These are phyloP conservation scores for Pyronema domesticum DNA, from an alignment of 495 filamentous ascomycete genomes.

Conservation along the genomic window DNA sequence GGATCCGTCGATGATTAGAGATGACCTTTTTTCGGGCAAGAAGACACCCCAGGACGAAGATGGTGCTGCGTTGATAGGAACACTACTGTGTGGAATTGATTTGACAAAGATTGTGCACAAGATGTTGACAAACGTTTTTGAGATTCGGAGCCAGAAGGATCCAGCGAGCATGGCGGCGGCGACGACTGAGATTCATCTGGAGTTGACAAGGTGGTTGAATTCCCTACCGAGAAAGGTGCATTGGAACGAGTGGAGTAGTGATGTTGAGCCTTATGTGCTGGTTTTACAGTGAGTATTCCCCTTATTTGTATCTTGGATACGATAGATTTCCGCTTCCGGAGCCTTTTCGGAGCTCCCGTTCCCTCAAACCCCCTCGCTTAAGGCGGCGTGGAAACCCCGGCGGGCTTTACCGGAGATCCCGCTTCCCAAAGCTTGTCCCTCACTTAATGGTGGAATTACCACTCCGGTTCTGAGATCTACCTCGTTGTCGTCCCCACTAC, in stretches of 20 bases:
- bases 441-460: too few relatives aligned
- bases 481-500: too few relatives aligned
- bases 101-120: conserved; percentile 25
- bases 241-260: conserved; percentile 25
- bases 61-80: conserved; percentile 18
- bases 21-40: not conserved
- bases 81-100: conserved; percentile 22
- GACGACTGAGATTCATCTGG: conserved; percentile 22
- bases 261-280: conserved; percentile 21
- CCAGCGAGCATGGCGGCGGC: conserved; percentile 18
- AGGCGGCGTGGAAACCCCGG: too few relatives aligned
- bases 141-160: conserved; percentile 22
- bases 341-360: not conserved
- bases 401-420: too few relatives aligned
- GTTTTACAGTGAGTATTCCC: conserved; percentile 23
- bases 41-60: conserved; percentile 23
- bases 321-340: not conserved
- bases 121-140: conserved; percentile 27
- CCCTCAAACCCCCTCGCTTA: too few relatives aligned
- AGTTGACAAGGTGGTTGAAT: conserved; percentile 23
- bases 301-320: not conserved
- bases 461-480: too few relatives aligned
- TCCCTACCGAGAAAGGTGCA: conserved; percentile 22
- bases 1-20: not conserved
- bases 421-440: too few relatives aligned